Conservation (phyloP, 129 eudicot species). For the Mikania micrantha region DNA sequence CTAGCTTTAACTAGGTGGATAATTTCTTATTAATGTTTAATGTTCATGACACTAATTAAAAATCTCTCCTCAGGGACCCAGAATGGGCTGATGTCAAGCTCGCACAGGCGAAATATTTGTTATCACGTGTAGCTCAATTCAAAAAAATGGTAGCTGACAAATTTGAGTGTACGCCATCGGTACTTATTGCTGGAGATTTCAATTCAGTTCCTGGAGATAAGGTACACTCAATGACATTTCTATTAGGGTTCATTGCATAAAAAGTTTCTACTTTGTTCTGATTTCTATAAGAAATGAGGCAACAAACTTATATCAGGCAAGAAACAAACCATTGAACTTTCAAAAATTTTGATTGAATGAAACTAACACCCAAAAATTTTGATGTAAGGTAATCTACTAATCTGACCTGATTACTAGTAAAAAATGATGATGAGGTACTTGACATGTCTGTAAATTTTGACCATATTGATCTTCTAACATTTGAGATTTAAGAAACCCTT, state of each 20-base stretch:
- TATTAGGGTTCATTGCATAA: neutral
- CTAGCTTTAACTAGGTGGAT: neutral
- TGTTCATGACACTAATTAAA: neutral
- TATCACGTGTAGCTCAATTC: constrained; percentile 58
- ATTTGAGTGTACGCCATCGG: constrained; percentile 64
- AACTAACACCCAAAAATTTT: neutral
- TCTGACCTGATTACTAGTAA: neutral
- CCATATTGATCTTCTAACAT: neutral
- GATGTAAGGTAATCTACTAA: neutral
- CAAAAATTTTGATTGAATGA: neutral
- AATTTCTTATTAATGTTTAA: neutral
- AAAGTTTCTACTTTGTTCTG: neutral
- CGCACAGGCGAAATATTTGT: constrained; percentile 77
- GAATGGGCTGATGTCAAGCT: constrained; percentile 90
- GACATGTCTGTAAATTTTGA: neutral
- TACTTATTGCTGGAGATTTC: constrained; percentile 87
- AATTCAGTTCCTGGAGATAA: constrained; percentile 89
- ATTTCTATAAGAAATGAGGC: neutral
- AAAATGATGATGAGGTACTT: neutral
- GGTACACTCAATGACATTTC: constrained; percentile 31
- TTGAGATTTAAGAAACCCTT: neutral
- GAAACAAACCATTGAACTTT: neutral
- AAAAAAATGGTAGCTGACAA: constrained; percentile 39
- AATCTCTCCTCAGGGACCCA: constrained; percentile 65
- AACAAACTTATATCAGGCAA: neutral